A percentile compares a stretch with the other conserved stretches of the same genome.
Conservation (phyloP, 495 filamentous ascomycete genomes). For the Evernia prunastri region DNA sequence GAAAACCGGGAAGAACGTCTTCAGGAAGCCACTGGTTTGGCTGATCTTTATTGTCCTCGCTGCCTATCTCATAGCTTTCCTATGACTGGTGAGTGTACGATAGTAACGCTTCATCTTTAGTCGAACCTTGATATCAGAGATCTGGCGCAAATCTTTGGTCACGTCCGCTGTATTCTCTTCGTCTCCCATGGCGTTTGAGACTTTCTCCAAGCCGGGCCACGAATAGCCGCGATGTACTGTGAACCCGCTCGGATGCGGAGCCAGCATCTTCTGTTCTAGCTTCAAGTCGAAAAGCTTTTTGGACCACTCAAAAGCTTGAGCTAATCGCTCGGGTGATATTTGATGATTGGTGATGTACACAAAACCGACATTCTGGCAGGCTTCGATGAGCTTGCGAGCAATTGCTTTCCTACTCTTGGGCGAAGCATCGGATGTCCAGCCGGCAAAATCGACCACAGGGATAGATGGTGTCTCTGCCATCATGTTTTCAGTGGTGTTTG, state of each 20-base stretch:
- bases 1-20: slow-evolving; percentile 52
- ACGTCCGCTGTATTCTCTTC: slow-evolving; percentile 32
- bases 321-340: slow-evolving; percentile 39
- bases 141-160: slow-evolving; percentile 34
- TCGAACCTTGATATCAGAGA: slow-evolving; percentile 40
- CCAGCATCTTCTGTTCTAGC: slow-evolving; percentile 43
- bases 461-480: slow-evolving; percentile 28
- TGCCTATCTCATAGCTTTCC: slow-evolving; percentile 66
- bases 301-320: slow-evolving; percentile 50
- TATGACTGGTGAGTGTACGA: slow-evolving; percentile 24
- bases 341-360: slow-evolving; percentile 54
- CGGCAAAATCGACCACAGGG: slow-evolving; percentile 49
- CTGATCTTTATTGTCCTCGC: slow-evolving; percentile 46
- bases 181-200: slow-evolving; percentile 52
- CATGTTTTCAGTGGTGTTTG: neutral
- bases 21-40: slow-evolving; percentile 63
- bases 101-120: neutral
- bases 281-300: slow-evolving; percentile 43
- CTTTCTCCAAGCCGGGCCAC: slow-evolving; percentile 58
- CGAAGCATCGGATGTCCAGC: slow-evolving; percentile 33
- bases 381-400: slow-evolving; percentile 44
- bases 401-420: slow-evolving; percentile 35
- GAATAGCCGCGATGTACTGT: slow-evolving; percentile 59
- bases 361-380: slow-evolving; percentile 53
- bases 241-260: slow-evolving; percentile 55